phyloP scores from a whole-genome alignment of 805 yeast genomes.

The Komagataella pseudopastoris region DNA sequence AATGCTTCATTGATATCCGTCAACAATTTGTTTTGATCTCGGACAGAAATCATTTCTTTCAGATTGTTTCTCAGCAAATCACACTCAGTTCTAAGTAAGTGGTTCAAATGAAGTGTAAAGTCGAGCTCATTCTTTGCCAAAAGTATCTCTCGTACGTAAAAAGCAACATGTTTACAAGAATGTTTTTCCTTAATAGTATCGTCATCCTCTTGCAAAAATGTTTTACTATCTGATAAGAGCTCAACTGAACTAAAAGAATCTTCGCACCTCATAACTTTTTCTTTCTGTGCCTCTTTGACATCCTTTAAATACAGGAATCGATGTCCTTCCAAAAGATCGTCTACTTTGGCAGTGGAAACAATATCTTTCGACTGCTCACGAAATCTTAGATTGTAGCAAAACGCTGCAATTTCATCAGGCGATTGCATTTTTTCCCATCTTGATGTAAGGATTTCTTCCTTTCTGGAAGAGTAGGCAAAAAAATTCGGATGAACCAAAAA shows the following conservation, averaged over 20 bases:
- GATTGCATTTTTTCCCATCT: constrained; percentile 18
- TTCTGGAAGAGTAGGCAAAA: constrained; percentile 15
- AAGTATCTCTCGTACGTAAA: constrained; percentile 44
- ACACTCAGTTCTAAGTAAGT: constrained; percentile 14
- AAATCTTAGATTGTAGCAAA: constrained; percentile 14
- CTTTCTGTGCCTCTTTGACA: constrained; percentile 4
- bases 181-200: constrained; percentile 10
- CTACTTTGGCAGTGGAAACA: constrained; percentile 3
- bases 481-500: constrained; percentile 38
- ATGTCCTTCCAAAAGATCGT: neutral
- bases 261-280: neutral
- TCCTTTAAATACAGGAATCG: constrained; percentile 2
- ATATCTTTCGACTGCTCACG: constrained; percentile 5
- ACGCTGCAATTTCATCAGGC: constrained; percentile 20
- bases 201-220: neutral
- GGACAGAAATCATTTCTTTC: neutral
- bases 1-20: neutral
- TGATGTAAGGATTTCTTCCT: constrained; percentile 19
- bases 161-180: constrained; percentile 14
- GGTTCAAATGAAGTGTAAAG: constrained; percentile 39
- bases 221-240: neutral
- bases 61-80: neutral
- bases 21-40: neutral
- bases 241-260: neutral
- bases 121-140: constrained; percentile 47